Base-by-base conservation (phyloP, 805 yeast genomes). In the Candida fluviatilis region DNA sequence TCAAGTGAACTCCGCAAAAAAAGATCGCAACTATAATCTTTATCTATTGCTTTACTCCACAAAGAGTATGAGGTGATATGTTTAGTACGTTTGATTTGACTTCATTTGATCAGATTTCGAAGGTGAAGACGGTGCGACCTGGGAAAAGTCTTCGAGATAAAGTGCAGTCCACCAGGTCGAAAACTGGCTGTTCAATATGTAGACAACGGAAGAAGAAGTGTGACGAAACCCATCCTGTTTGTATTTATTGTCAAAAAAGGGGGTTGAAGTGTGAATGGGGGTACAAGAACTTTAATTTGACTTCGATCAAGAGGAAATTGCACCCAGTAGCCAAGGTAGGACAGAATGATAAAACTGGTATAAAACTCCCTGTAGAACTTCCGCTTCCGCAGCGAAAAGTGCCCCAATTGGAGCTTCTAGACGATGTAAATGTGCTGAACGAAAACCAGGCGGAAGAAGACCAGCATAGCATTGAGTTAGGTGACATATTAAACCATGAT, bases 191-290 rank as follows among this genome's bases (percentile, higher is more conserved):
- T 23, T 17, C 41, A 7, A 38, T 40, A 16, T 54, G 58, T 33
- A 41, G 46, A 25, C 41, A 45, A 35, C 37, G 50, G 25, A 51
- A 48, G 48, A 51, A 49, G 36, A 52, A 51, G 26, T 56, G 61
- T 39, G 61, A 56, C 34, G 59, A 56, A 35, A 32, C 35, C 5
- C 50, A 44, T 26, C 61, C 61, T 2, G 24, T 18, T 3, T 56
- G 61, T 43, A 42, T 46, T 2, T 41, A 35, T 8, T 56, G 61
- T 32, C 33, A 26, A 12, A 13, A 30, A n/a, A 36, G 50, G 27
- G 46, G 44, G 4, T 27, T 43, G 7, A 36, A 34, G 7, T 55
- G 60, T 37, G 41, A 44, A 14, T 51, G 52, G 51, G 36, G 35
- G 8, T 33, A 33, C 13, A 33, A 33, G 18, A 23, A 33, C 13